Base-by-base conservation (phyloP, 2,329 filamentous ascomycete species). In the Beauveria scarabaeidicola region DNA sequence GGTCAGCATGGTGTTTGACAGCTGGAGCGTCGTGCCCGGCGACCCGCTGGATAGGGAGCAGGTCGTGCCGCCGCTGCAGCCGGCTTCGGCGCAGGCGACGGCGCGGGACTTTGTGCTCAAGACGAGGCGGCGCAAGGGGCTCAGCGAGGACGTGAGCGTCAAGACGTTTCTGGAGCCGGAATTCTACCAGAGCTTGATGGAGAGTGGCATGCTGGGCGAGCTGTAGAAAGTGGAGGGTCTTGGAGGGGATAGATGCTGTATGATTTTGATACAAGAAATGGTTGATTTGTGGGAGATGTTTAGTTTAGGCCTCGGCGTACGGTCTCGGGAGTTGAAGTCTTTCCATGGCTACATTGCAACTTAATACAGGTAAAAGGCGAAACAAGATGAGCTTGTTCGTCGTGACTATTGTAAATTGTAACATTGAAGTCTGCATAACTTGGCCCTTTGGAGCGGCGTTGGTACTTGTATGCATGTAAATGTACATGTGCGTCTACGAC, bases 141-240 rank as follows among this genome's bases (percentile, higher is more conserved):
- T 99, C 63, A 93, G 90, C 63, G 94, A 97, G 78, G 94, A 97
- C 72, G 91, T 97, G 44, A 93, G 89, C 32, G 91, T 97, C 59
- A 91, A 91, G 72, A 97, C 96, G 70, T 99, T 97, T 75, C 77
- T 99, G 64, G 94, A 99, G 77, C 90, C 91, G 1, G 94, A 97
- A 72, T 85, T 97, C 63, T 96, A 95, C 77, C 86, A 88, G 72
- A 90, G 85, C 65, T 75, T 97, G 69, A 89, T 91, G 75, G 91
- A 96, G 74, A 94, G 89, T 67, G 93, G 93, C 2, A 86, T 96
- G 65, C 75, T 97, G 64, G 91, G 91, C 25, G 78, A 79, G 50
- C 64, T 67, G 58, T 75, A 58, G 69, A 51, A 27, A 7, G 19
- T 6, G 29, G 13, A 21, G 5, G 1, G 13, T 36, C 8, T 19